Evolutionary conservation across 139 green algal genomes (phyloP).

Genomic region (Pseudopediastrum boryanum): DNA sequence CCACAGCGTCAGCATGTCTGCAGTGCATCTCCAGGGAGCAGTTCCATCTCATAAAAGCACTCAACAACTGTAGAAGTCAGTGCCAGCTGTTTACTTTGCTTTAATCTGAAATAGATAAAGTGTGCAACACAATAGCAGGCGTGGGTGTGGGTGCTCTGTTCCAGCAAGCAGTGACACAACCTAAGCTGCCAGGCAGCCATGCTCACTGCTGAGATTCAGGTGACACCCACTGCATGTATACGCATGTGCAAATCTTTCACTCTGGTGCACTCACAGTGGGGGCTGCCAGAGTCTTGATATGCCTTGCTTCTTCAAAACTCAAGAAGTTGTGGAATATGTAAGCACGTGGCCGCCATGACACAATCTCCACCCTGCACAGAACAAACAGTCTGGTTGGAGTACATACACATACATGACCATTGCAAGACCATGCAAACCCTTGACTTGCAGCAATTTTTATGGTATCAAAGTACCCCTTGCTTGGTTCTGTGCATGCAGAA

Average conservation of each 20-base stretch:
- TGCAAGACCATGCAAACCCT: not conserved
- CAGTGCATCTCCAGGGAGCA: too few species aligned
- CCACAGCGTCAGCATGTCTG: not conserved
- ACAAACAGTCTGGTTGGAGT: not conserved
- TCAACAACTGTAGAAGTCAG: too few species aligned
- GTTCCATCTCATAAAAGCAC: not conserved
- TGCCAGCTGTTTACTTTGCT: too few species aligned
- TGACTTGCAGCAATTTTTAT: not conserved
- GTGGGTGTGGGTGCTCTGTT: too few species aligned
- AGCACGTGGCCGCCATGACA: conserved; percentile 76
- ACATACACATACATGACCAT: not conserved
- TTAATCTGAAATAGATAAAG: too few species aligned
- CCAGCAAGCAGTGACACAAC: too few species aligned
- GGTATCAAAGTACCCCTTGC: not conserved
- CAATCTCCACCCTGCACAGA: conserved; percentile 63
- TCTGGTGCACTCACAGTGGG: conserved; percentile 26
- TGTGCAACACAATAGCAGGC: too few species aligned
- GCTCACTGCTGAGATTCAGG: too few species aligned
- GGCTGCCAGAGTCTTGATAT: conserved; percentile 61
- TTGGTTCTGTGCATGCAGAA: not conserved
- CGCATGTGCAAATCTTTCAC: not conserved
- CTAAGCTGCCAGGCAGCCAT: too few species aligned
- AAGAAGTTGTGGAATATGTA: conserved; percentile 89
- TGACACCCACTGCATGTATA: not conserved
- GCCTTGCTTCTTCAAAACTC: conserved; percentile 65